A percentile compares a stretch with the other conserved stretches of the same genome.
Conservation (phyloP, 192 early-diverging fungal genomes). For the Lobosporangium transversale region DNA sequence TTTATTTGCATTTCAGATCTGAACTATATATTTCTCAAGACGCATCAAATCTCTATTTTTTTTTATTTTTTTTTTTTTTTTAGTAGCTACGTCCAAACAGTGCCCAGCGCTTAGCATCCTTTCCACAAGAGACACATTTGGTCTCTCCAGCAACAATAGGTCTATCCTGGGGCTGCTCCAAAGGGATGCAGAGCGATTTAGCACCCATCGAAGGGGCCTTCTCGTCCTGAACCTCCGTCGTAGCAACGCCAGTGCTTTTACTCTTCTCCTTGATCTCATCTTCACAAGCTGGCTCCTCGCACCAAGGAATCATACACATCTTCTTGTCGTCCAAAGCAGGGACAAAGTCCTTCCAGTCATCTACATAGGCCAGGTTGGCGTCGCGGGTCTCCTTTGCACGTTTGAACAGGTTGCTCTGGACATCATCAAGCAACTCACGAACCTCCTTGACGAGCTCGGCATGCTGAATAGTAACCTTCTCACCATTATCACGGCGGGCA, state of each 20-base stretch:
- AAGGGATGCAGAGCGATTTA: constrained; percentile 98
- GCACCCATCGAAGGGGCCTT: constrained; percentile 99
- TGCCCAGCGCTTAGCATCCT: constrained; percentile 81
- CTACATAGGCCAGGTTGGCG: constrained; percentile 76
- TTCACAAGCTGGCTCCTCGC: constrained; percentile 90
- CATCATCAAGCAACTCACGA: constrained; percentile 69
- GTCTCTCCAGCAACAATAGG: constrained; percentile 84
- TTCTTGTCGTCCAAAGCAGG: constrained; percentile 89
- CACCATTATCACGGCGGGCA: constrained; percentile 86
- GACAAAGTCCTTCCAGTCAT: constrained; percentile 95
- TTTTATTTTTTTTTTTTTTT: neutral
- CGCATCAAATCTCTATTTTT: neutral
- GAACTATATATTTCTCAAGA: too few relatives aligned
- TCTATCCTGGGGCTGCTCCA: constrained; percentile 88
- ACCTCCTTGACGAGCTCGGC: constrained; percentile 69
- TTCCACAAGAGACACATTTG: constrained; percentile 87
- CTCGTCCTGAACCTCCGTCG: constrained; percentile 85
- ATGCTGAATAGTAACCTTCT: constrained; percentile 68
- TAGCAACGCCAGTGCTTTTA: constrained; percentile 68
- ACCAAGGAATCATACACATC: constrained; percentile 94
- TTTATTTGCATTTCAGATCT: too few relatives aligned
- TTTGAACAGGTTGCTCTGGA: constrained; percentile 92
- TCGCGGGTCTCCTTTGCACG: constrained; percentile 85
- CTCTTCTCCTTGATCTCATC: constrained; percentile 96
- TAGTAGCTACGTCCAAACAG: constrained; percentile 90